Base-by-base conservation (phyloP, 2,329 filamentous ascomycete species). In the Talaromyces sp. region DNA sequence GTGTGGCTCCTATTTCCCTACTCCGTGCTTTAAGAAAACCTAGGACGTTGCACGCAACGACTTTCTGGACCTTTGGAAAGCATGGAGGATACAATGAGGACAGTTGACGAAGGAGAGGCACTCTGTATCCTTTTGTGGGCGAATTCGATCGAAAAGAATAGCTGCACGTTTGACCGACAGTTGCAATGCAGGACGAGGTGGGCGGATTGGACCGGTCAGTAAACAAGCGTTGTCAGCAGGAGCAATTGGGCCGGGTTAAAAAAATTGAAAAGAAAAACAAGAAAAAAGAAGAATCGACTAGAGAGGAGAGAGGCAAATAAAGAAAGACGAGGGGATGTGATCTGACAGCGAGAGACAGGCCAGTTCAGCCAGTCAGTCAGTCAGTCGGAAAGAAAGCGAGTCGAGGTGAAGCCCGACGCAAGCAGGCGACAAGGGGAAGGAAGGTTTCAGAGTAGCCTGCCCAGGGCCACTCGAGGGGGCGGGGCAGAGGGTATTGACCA, bases 21-120 rank as follows among this genome's bases (percentile, higher is more conserved):
- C 43, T 55, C 38, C 52, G 8, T 21, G 17, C 19, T 21, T 56
- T 55, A 61, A 51, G 56, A 58, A 56, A 61, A 14, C 17, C n/a
- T 51, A 10, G 57, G 52, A 54, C 60, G 60, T 62, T 58, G 60
- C 57, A 59, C 53, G 56, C 60, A 62, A 62, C 60, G 60, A 59
- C 60, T 56, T 49, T 19, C 35, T 27, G 31, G 32, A 27, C 11
- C 43, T 59, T 41, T 53, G 60, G 60, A 57, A 49, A 43, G 56
- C 60, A 62, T 62, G 56, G 60, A 59, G 57, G 52, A 53, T 53
- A 26, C 27, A 46, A 24, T 27, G 13, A 17, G 11, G 9, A 29
- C 27, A 13, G 14, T 5, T n/a, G 19, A 26, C 8, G 17, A 29
- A 29, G 10, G 11, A 14, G 2, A 46, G 19, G 41, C n/a, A 9